Evolutionary conservation across 2,329 filamentous ascomycete genomes (phyloP).

Genomic region (Penicillium decumbens): DNA sequence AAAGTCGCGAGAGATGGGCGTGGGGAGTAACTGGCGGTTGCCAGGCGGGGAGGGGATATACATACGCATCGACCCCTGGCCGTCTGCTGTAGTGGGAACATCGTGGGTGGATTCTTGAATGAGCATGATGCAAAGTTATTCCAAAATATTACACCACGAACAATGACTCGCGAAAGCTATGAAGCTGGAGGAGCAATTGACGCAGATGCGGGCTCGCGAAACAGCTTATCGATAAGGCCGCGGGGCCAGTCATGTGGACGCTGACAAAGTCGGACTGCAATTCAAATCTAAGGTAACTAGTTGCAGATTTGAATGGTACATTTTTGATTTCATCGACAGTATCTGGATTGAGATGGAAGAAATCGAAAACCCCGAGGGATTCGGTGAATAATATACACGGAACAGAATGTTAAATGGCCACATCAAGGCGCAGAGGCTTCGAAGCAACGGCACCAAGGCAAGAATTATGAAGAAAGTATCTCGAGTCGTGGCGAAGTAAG

Average conservation of each 20-base stretch:
- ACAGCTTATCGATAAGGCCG: constrained; percentile 21
- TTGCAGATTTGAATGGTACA: not conserved
- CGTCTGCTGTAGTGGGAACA: constrained; percentile 38
- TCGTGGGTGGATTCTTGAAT: constrained; percentile 36
- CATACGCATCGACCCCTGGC: constrained; percentile 38
- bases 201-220: constrained; percentile 1
- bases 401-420: constrained; percentile 13
- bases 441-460: constrained; percentile 5
- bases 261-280: constrained; percentile 6
- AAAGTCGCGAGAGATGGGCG: not conserved
- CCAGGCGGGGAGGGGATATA: not conserved
- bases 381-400: constrained; percentile 27
- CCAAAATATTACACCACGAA: not conserved
- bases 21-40: not conserved
- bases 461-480: constrained; percentile 17
- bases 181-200: not conserved
- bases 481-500: constrained; percentile 9
- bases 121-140: constrained; percentile 26
- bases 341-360: not conserved
- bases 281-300: not conserved
- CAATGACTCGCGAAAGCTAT: not conserved
- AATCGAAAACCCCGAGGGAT: constrained; percentile 2
- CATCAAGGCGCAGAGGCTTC: not conserved
- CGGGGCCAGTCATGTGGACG: constrained; percentile 24
- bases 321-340: not conserved